Evolutionary conservation across 2,329 filamentous ascomycete genomes (phyloP), one percentile per base, ranked within the genome.

Genomic region (Davidsoniella eucalypti): DNA sequence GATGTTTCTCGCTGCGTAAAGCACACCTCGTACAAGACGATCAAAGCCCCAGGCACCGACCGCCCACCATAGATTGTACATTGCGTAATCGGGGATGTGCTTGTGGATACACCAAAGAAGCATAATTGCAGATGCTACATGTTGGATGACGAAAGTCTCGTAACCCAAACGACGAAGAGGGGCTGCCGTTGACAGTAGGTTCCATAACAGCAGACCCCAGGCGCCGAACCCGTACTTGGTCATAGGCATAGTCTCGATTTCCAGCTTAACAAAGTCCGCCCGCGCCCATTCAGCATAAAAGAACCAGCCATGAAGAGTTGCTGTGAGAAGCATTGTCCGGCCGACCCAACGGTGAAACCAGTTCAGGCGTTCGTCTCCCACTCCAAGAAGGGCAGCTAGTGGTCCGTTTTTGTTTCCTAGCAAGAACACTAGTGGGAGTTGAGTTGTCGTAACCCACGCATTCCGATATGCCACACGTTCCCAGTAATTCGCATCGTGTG

Each of bases 341-440:
- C 76, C 78, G 8, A 80, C 75, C 81, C 82, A 86, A 54, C 82
- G 72, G 58, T 86, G 82, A 48, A 84, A 63, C 81, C 81, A 85
- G 60, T 83, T 84, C 52, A 85, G 65, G 7, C 78, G 71, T 63
- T 85, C 81, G 58, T 84, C 77, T 54, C 78, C 78, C 8, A 73
- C 70, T 9, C 80, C 81, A 3, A 73, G 69, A 21, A 85, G 63
- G 49, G 70, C 66, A 1, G 75, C 78, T n/a, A 84, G 64, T 17
- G 76, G 58, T 12, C 33, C 42, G 55, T 69, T 78, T 58, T 80
- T 79, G 55, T 72, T 73, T 23, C 75, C 70, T 12, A 83, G 68
- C 2, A 83, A 66, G 57, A 77, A 81, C 8, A 82, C 65, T 17
- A 83, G 65, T 0, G 79, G 79, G 40, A 83, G 69, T 60, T 83